phyloP scores from a whole-genome alignment of 345 rosid species.

The Linum tenue region DNA sequence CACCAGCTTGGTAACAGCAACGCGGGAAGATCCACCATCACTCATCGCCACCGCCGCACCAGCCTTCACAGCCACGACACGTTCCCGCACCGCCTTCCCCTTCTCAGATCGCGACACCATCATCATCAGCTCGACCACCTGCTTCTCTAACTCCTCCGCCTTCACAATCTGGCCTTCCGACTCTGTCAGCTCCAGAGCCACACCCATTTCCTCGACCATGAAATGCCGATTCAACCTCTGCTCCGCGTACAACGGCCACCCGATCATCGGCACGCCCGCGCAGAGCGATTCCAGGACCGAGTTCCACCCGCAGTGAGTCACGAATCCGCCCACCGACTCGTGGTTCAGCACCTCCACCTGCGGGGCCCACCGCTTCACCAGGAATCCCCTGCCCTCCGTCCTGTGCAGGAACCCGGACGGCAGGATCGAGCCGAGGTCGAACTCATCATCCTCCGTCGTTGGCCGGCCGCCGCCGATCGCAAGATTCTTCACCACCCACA shows the following conservation, averaged over 20 bases:
- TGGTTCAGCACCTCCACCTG: constrained; percentile 47
- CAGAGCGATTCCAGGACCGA: constrained; percentile 46
- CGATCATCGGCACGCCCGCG: constrained; percentile 45
- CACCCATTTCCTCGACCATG: constrained; percentile 29
- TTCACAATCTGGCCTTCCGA: constrained; percentile 37
- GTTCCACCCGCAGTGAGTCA: constrained; percentile 73
- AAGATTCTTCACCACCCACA: constrained; percentile 40
- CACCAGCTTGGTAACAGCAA: constrained; percentile 20
- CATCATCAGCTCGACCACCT: constrained; percentile 43
- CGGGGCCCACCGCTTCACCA: constrained; percentile 52
- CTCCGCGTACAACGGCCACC: constrained; percentile 49
- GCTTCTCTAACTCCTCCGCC: constrained; percentile 37
- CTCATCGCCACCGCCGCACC: constrained; percentile 32
- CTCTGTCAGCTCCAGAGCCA: constrained; percentile 20
- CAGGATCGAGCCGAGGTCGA: constrained; percentile 17
- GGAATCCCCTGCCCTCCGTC: constrained; percentile 33
- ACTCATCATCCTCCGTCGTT: constrained; percentile 5
- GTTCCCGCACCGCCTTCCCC: constrained; percentile 23
- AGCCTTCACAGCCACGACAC: constrained; percentile 20
- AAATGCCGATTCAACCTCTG: constrained; percentile 25
- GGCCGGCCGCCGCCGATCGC: constrained; percentile 7
- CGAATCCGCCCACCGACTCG: constrained; percentile 44
- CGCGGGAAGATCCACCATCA: constrained; percentile 35
- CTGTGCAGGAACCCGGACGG: constrained; percentile 34
- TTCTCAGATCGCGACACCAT: constrained; percentile 17